Conservation (phyloP, 164 flowering plant species). For the Saururus chinensis region DNA sequence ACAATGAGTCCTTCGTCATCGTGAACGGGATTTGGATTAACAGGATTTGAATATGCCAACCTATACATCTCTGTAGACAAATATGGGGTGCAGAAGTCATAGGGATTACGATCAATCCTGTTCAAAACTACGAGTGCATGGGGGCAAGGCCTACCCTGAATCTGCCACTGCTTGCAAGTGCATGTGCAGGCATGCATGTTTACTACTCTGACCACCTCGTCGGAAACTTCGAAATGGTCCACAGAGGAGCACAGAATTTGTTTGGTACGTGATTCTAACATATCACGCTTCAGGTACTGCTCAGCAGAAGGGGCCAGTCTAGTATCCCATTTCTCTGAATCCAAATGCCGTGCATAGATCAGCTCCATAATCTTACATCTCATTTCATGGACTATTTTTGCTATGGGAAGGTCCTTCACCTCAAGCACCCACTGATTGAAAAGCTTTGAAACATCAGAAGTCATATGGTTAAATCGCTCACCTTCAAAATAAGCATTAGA, state of each 20-base stretch:
- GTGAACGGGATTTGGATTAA: slow-evolving; percentile 28
- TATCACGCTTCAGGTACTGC: slow-evolving; percentile 32
- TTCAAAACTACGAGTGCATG: slow-evolving; percentile 61
- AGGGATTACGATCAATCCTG: slow-evolving; percentile 19
- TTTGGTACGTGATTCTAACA: slow-evolving; percentile 20
- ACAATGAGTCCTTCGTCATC: background rate
- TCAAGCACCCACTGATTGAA: slow-evolving; percentile 21
- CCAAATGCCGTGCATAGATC: slow-evolving; percentile 4
- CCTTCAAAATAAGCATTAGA: slow-evolving; percentile 72
- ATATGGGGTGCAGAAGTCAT: slow-evolving; percentile 41
- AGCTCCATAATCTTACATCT: slow-evolving; percentile 9
- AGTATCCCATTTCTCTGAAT: slow-evolving; percentile 23
- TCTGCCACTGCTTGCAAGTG: slow-evolving; percentile 47
- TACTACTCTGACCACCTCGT: slow-evolving; percentile 23
- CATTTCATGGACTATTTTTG: slow-evolving; percentile 3
- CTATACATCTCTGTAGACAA: slow-evolving; percentile 31
- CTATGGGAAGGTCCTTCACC: slow-evolving; percentile 1
- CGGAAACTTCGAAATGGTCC: slow-evolving; percentile 43
- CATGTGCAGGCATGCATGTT: slow-evolving; percentile 38
- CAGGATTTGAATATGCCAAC: slow-evolving; percentile 34
- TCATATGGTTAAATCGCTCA: slow-evolving; percentile 61
- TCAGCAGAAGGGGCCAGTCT: slow-evolving; percentile 45
- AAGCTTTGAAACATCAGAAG: slow-evolving; percentile 58
- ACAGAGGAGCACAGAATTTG: slow-evolving; percentile 43
- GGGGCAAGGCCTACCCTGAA: slow-evolving; percentile 48